Conservation (phyloP, 1,284 basidiomycete genomes). For the Stygiomarasmius scandens region DNA sequence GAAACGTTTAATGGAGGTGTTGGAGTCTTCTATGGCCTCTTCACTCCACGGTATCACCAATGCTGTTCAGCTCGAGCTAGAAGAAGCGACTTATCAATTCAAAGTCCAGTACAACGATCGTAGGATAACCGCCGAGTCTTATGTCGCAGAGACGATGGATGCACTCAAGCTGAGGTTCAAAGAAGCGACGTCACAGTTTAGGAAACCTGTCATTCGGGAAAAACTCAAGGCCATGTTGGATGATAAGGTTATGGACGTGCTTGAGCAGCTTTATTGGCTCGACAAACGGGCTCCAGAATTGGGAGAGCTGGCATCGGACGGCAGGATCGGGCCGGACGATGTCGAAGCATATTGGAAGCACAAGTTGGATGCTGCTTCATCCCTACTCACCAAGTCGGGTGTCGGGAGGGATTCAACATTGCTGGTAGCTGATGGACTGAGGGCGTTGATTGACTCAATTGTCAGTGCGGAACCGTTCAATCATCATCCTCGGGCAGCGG, state of each 20-base stretch:
- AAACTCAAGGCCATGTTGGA: conserved; percentile 93
- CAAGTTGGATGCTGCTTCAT: conserved; percentile 92
- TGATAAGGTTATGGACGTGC: conserved; percentile 94
- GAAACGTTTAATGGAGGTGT: conserved; percentile 90
- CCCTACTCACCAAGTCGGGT: conserved; percentile 93
- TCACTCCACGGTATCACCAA: conserved; percentile 95
- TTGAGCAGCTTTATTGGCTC: conserved; percentile 97
- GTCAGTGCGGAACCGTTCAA: conserved; percentile 89
- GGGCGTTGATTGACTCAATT: conserved; percentile 87
- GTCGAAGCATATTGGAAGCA: conserved; percentile 94
- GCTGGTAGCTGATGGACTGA: conserved; percentile 93
- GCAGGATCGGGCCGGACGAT: conserved; percentile 67
- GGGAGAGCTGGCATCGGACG: conserved; percentile 69
- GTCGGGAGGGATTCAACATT: conserved; percentile 94
- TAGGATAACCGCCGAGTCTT: conserved; percentile 92
- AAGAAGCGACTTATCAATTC: conserved; percentile 97
- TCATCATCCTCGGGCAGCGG: conserved; percentile 85
- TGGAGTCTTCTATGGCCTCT: conserved; percentile 96
- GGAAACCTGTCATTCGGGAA: conserved; percentile 85
- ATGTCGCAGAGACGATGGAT: conserved; percentile 97
- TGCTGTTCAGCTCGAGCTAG: conserved; percentile 94
- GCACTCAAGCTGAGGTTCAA: conserved; percentile 90
- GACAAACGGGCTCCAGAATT: conserved; percentile 87
- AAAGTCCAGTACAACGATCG: conserved; percentile 99
- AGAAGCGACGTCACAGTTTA: conserved; percentile 83